Evolutionary conservation across 2,329 filamentous ascomycete genomes (phyloP), one percentile per base, ranked within the genome.

Genomic region (Fusarium odoratissimum): DNA sequence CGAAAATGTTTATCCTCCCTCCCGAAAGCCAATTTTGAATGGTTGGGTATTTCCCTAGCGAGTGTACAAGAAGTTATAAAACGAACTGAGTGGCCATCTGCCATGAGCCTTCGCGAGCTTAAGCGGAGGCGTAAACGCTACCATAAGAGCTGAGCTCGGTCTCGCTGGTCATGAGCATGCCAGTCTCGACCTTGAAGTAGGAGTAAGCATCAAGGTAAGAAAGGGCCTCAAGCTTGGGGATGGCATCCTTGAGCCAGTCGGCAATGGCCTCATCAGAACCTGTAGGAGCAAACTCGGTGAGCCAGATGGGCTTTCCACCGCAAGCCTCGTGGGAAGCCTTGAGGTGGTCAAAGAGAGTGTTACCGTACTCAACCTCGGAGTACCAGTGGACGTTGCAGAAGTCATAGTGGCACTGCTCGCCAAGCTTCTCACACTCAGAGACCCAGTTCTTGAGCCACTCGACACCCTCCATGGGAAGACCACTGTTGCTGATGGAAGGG

Each of bases 381-480:
- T 92, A 92, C 89, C 90, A 92, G 82, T 92, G 91, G 49, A 89
- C 83, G 78, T 86, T 84, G 81, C 90, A 86, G 80, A 90, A 91
- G 81, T 91, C 88, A 66, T 87, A 85, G 41, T 81, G 76, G 84
- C 90, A 92, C 51, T 77, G 78, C 31, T 82, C 68, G 17, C 58
- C 55, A 10, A 59, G 71, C 60, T 80, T 79, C 51, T 81, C 76
- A 81, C 90, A 92, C 8, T 85, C 84, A 11, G 71, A 66, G 67
- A 91, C 79, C 80, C 87, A 92, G 45, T 79, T 63, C 65, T 81
- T 79, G 60, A 92, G 85, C 87, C 89, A 92, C 61, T 83, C 77
- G 55, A 90, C 80, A 77, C 91, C 91, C 81, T 88, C 78, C 75
- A 83, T 82, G 3, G 79, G 37, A 30, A 79, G 71, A 57, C 83